Conservation (phyloP, 2,329 filamentous ascomycete species). For the Gnomoniopsis sp. region DNA sequence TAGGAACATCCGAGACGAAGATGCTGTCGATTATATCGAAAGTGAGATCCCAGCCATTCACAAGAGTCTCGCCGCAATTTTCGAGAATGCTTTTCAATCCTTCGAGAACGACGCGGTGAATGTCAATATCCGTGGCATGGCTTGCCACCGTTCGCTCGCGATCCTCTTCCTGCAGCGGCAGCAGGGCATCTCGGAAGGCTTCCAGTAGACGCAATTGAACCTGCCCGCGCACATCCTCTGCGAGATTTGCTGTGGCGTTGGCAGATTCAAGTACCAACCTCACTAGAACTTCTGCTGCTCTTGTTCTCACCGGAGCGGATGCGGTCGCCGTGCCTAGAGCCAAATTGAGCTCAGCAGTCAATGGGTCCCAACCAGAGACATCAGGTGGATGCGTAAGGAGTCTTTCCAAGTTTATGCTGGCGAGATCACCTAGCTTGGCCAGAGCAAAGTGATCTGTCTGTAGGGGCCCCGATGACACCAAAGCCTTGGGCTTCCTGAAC, state of each 20-base stretch:
- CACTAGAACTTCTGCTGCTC: slow-evolving; percentile 64
- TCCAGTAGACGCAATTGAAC: slow-evolving; percentile 72
- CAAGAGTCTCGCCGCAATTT: slow-evolving; percentile 78
- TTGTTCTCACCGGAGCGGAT: slow-evolving; percentile 50
- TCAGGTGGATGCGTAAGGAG: slow-evolving; percentile 64
- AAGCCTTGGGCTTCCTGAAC: slow-evolving; percentile 43
- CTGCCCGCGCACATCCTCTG: slow-evolving; percentile 48
- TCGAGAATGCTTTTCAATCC: slow-evolving; percentile 80
- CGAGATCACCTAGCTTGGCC: slow-evolving; percentile 70
- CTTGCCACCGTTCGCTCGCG: slow-evolving; percentile 53
- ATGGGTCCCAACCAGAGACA: slow-evolving; percentile 70
- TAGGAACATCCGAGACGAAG: slow-evolving; percentile 51
- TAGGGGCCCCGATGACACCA: slow-evolving; percentile 45
- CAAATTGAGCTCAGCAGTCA: slow-evolving; percentile 54
- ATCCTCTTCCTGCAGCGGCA: slow-evolving; percentile 52
- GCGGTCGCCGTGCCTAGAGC: slow-evolving; percentile 46
- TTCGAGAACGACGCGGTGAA: slow-evolving; percentile 77
- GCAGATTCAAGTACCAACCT: slow-evolving; percentile 56
- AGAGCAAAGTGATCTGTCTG: slow-evolving; percentile 67
- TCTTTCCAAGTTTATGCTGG: slow-evolving; percentile 70
- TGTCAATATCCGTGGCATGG: slow-evolving; percentile 67
- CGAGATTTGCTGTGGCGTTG: slow-evolving; percentile 50
- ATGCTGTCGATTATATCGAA: slow-evolving; percentile 84
- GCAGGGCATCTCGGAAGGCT: slow-evolving; percentile 60
- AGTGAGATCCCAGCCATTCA: slow-evolving; percentile 79